Base-by-base conservation (phyloP, 345 rosid species). In the Eucalyptus pauciflora region DNA sequence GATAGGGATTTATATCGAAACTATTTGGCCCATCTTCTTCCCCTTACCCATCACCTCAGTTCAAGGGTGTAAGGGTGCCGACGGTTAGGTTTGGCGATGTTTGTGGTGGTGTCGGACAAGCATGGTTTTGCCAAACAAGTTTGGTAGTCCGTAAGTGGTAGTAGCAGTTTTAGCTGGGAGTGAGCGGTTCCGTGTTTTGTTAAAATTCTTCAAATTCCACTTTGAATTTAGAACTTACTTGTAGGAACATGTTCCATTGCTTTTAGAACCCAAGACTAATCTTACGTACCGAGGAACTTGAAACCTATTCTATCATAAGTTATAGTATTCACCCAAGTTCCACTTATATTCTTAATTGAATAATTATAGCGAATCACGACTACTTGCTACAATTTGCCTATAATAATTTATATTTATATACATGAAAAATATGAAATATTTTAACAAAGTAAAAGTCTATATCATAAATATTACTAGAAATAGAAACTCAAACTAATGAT, bases 151-250 rank as follows among this genome's bases (percentile, higher is more conserved):
- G 4, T 52, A 25, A 52, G 58, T 52, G 24, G 2, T 18, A 25
- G 10, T 18, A 52, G 56, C 0, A n/a, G n/a, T n/a, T n/a, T n/a
- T n/a, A n/a, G n/a, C 4, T 3, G 0, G 56, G 24, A 18, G 58
- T 3, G 24, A 52, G 4, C 0, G 0, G 1, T 52, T 18, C 0
- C 1, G 0, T 52, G 56, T 52, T 52, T 52, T 52, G 24, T 52
- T 18, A 0, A 52, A 52, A 52, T 52, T 18, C 24, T 52, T 52
- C 58, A 52, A 52, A 52, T 52, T 52, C 2, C 58, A 52, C 24
- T 52, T 52, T 52, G 10, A 52, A 52, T 52, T 52, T 52, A 52
- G 4, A 18, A 52, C 10, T 52, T 18, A 52, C 56, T 18, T 0
- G 10, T 52, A 52, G 0, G 10, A 52, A 52, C 0, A 20, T 0